Base-by-base conservation (phyloP, 2,329 filamentous ascomycete species). In the Arthrobotrys entomopaga region DNA sequence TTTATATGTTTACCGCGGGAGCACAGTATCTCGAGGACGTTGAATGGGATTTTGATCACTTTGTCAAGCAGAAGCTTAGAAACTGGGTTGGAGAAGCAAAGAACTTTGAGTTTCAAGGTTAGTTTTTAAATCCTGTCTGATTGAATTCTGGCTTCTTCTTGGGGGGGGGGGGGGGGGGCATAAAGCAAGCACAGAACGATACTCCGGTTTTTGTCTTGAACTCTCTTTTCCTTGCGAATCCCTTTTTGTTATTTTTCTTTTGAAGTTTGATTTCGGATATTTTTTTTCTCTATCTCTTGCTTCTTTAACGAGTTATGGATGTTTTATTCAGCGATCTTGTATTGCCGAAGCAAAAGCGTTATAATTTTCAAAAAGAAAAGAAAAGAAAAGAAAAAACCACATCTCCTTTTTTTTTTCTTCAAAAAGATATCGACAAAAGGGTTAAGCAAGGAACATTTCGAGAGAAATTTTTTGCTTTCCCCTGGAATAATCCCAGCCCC, bases 21-120 rank as follows among this genome's bases (percentile, higher is more conserved):
- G 80, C 82, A 15, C 77, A 81, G 0, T 42, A 79, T 0, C 82
- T 98, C 16, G 92, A 96, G 81, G 84, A 86, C 34, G 82, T 83
- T 20, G 93, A 97, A 81, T 98, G 94, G 94, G 91, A 96, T 80
- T 95, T 93, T 82, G 88, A 89, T 54, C 88, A 91, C 76, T 98
- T 97, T 80, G 87, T 90, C 75, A 84, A 85, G 78, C 89, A 95
- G 75, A 96, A 93, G 83, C 83, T 90, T 85, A 79, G 81, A 56
- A 82, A 83, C 77, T 90, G 88, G 88, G 83, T 85, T 71, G 85
- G 83, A 4, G 70, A 74, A 29, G 49, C 70, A 19, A 74, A 74
- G 63, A 74, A 11, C 50, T 67, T 74, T 64, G 70, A 74, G 63
- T 74, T 74, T 54, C 70, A 74, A 74, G 70, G 70, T 74, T 67